phyloP scores from a whole-genome alignment of 371 early-diverging fungal species.

The Parasitella parasitica region DNA sequence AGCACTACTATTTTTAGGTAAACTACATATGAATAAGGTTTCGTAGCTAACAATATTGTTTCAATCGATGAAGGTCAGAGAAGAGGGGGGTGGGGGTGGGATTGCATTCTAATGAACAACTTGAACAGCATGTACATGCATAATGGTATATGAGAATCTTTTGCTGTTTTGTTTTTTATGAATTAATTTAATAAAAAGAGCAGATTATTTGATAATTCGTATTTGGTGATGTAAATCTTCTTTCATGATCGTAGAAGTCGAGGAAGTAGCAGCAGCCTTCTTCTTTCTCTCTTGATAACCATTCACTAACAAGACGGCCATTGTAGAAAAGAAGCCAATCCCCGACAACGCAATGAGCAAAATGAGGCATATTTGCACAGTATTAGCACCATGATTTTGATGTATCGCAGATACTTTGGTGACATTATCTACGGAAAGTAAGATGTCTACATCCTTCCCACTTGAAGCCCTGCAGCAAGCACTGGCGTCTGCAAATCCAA shows the following conservation, averaged over 20 bases:
- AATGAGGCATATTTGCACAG: neutral
- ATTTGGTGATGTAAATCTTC: neutral
- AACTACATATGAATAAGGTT: no score
- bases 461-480: conserved; percentile 1
- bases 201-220: neutral
- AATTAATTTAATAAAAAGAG: neutral
- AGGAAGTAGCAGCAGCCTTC: neutral
- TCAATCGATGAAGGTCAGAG: no score
- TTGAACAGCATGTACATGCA: no score
- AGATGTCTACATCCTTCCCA: conserved; percentile 1
- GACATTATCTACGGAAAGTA: conserved; percentile 2
- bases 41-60: no score
- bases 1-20: no score
- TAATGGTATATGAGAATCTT: no score
- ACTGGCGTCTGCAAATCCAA: conserved; percentile 5
- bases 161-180: no score
- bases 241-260: neutral
- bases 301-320: neutral
- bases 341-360: neutral
- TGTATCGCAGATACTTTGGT: neutral
- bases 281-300: neutral
- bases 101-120: no score
- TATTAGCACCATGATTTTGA: neutral
- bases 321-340: neutral
- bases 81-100: no score